Evolutionary conservation across 2,329 filamentous ascomycete genomes (phyloP).

Genomic region (Fusarium sp.): DNA sequence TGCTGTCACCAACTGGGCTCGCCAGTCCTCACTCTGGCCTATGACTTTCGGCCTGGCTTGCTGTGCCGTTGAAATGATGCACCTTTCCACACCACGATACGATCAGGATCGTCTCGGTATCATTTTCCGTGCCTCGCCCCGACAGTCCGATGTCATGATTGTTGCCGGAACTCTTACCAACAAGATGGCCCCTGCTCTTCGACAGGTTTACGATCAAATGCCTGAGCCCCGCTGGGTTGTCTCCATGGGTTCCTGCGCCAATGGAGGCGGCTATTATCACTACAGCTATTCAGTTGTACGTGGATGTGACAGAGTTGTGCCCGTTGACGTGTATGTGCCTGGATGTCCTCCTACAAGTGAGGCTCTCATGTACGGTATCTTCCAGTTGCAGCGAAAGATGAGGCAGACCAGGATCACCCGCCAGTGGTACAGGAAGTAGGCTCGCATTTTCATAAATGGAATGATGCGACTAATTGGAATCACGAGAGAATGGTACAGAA

Average conservation of each 20-base stretch:
- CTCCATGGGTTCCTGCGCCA: conserved; percentile 86
- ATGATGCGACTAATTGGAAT: neutral
- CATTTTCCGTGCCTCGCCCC: conserved; percentile 88
- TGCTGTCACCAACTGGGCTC: conserved; percentile 83
- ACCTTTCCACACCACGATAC: conserved; percentile 86
- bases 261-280: conserved; percentile 88
- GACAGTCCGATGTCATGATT: conserved; percentile 93
- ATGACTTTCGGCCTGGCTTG: conserved; percentile 90
- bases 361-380: conserved; percentile 76
- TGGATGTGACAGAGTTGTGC: conserved; percentile 76
- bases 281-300: conserved; percentile 47
- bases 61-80: conserved; percentile 95
- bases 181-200: conserved; percentile 92
- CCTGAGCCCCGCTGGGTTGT: conserved; percentile 88
- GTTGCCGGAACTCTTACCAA: conserved; percentile 93
- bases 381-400: conserved; percentile 83
- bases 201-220: conserved; percentile 97
- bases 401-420: conserved; percentile 66
- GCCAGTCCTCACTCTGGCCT: conserved; percentile 87
- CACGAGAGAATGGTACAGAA: neutral
- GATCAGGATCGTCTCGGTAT: conserved; percentile 90
- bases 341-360: conserved; percentile 74
- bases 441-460: neutral
- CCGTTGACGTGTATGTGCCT: conserved; percentile 83
- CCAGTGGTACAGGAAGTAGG: conserved; percentile 69